Evolutionary conservation across 768 basidiomycete species (phyloP).

Genomic region (Phylloporus rhodoxanthus): DNA sequence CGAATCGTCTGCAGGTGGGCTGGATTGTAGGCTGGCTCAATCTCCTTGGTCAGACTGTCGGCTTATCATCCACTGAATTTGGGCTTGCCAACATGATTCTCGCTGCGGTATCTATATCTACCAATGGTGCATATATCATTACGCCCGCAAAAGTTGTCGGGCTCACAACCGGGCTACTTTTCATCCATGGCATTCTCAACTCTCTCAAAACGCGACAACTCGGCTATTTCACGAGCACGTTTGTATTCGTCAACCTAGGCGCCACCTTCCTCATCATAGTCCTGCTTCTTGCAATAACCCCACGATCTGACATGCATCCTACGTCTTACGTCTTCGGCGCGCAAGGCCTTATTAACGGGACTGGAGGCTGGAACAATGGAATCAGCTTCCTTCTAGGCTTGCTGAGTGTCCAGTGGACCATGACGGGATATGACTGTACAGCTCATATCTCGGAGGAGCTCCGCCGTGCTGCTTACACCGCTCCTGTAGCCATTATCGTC

Average conservation of each 20-base stretch:
- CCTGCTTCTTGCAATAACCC: slow-evolving; percentile 39
- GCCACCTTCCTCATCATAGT: slow-evolving; percentile 39
- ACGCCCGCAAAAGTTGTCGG: slow-evolving; percentile 38
- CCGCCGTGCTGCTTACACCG: slow-evolving; percentile 45
- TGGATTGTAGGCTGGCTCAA: slow-evolving; percentile 33
- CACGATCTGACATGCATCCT: slow-evolving; percentile 49
- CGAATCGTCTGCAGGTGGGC: slow-evolving; percentile 16
- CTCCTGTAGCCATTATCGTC: slow-evolving; percentile 40
- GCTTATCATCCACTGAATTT: slow-evolving; percentile 33
- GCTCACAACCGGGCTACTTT: slow-evolving; percentile 35
- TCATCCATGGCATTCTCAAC: slow-evolving; percentile 40
- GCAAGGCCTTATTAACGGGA: slow-evolving; percentile 33
- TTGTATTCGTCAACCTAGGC: slow-evolving; percentile 44
- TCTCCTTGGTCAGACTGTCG: slow-evolving; percentile 21
- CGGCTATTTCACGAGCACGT: slow-evolving; percentile 29
- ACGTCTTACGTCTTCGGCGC: slow-evolving; percentile 53
- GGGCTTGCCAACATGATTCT: slow-evolving; percentile 35
- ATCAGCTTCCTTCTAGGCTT: slow-evolving; percentile 43
- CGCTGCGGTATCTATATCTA: slow-evolving; percentile 22
- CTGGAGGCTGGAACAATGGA: slow-evolving; percentile 39
- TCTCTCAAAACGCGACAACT: slow-evolving; percentile 39
- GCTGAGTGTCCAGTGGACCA: slow-evolving; percentile 45
- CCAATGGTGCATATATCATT: slow-evolving; percentile 31
- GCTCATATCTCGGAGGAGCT: slow-evolving; percentile 40
- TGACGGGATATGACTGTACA: slow-evolving; percentile 31